phyloP scores from a whole-genome alignment of 768 basidiomycete genomes.

The Lentinula raphanica region DNA sequence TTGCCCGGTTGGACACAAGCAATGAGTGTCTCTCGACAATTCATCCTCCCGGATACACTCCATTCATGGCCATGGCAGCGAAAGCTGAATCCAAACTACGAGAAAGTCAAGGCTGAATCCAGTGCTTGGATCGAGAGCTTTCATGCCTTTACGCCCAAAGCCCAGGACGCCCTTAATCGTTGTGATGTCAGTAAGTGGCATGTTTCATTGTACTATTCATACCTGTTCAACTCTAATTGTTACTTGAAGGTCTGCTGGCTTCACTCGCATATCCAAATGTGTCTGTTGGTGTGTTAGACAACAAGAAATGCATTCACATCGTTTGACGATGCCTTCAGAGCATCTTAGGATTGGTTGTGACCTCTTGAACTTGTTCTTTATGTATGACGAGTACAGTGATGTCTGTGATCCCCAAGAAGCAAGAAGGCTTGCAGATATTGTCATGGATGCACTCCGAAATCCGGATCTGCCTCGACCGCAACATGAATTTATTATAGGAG shows the following conservation, averaged over 20 bases:
- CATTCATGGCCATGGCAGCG: too few relatives aligned
- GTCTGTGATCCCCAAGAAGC: background rate
- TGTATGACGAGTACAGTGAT: slow-evolving; percentile 35
- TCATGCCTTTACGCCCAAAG: slow-evolving; percentile 26
- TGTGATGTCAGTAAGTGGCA: slow-evolving; percentile 36
- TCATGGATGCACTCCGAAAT: too few relatives aligned
- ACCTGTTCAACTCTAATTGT: background rate
- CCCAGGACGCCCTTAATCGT: slow-evolving; percentile 34
- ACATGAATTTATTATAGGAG: too few relatives aligned
- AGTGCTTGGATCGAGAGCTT: slow-evolving; percentile 33
- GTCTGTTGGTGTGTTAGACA: background rate
- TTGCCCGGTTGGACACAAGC: too few relatives aligned
- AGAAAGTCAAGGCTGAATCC: slow-evolving; percentile 27
- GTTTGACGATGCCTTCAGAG: slow-evolving; percentile 12
- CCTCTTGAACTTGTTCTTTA: slow-evolving; percentile 46
- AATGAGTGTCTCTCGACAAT: background rate
- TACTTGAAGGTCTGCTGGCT: slow-evolving; percentile 28
- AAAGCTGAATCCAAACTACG: too few relatives aligned
- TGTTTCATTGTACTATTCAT: too few relatives aligned
- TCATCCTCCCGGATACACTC: too few relatives aligned
- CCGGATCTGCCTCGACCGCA: too few relatives aligned
- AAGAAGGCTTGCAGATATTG: too few relatives aligned
- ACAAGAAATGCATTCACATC: background rate
- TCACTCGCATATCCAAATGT: slow-evolving; percentile 31
- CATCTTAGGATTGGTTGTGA: slow-evolving; percentile 36